Conservation (phyloP, 164 flowering plant species). For the Platanus orientalis region DNA sequence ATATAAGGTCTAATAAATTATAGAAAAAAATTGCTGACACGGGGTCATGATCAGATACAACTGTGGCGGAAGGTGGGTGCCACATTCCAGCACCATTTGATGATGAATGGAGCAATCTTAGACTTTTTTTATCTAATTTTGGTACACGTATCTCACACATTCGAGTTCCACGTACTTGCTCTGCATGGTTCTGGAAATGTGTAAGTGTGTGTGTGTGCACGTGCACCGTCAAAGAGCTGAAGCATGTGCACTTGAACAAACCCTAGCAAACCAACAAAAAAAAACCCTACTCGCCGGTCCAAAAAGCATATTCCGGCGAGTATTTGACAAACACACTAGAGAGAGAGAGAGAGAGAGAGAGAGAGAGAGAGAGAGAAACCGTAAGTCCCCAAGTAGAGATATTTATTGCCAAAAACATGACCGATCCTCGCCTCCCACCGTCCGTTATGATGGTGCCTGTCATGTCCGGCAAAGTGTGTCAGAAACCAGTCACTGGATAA, state of each 20-base stretch:
- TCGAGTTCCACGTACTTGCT: neutral
- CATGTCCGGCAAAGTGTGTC: constrained; percentile 13
- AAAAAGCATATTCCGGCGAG: neutral
- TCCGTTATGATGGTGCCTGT: constrained; percentile 55
- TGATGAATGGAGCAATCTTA: too few species aligned
- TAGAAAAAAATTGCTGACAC: too few species aligned
- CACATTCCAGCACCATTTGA: neutral
- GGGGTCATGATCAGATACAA: too few species aligned
- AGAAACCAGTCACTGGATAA: constrained; percentile 6
- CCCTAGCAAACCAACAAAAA: neutral
- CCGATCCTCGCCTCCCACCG: constrained; percentile 63
- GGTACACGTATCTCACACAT: neutral
- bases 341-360: neutral
- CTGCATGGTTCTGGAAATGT: too few species aligned
- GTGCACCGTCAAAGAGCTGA: constrained; percentile 7
- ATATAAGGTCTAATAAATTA: too few species aligned
- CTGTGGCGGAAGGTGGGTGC: too few species aligned
- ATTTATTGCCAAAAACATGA: constrained; percentile 47
- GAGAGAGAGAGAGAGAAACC: constrained; percentile 18
- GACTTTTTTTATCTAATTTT: too few species aligned
- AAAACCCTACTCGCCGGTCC: neutral
- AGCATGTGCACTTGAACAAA: neutral
- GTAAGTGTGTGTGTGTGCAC: constrained; percentile 9
- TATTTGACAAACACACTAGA: too few species aligned
- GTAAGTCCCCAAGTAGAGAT: constrained; percentile 48